phyloP scores from a whole-genome alignment of 176 grass and related monocot species.

The Juncus inflexus region DNA sequence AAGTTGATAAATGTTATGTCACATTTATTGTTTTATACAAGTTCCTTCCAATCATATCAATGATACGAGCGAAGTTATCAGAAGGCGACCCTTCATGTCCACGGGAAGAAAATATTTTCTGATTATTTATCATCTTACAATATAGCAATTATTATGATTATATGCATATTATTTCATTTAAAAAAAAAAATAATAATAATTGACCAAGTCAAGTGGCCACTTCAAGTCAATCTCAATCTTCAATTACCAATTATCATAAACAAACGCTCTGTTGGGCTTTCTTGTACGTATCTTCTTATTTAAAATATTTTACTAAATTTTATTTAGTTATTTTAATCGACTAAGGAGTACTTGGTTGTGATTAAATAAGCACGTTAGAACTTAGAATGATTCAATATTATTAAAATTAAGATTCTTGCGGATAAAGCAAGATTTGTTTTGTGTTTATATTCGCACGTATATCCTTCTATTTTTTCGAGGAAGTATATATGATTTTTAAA shows the following conservation, averaged over 20 bases:
- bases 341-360: conserved; percentile 1
- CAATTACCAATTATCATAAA: background rate
- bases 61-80: conserved; percentile 14
- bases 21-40: background rate
- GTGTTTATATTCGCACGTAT: no score
- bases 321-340: background rate
- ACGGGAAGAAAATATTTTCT: background rate
- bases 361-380: conserved; percentile 14
- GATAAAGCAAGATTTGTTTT: background rate
- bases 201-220: background rate
- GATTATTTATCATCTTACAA: background rate
- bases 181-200: background rate
- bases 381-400: background rate
- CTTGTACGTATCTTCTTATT: conserved; percentile 27
- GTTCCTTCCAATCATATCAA: conserved; percentile 28
- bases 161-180: background rate
- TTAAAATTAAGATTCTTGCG: conserved; percentile 14
- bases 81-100: conserved; percentile 3
- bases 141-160: background rate
- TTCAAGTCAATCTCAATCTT: conserved; percentile 14
- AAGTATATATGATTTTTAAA: no score
- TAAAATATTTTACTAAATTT: conserved; percentile 8
- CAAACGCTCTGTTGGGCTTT: conserved; percentile 13
- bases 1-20: conserved; percentile 6
- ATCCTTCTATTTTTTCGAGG: no score